These are phyloP conservation scores for Rhododendron henanense DNA, from an alignment of 148 eudicot species.

Conservation along the genomic window DNA sequence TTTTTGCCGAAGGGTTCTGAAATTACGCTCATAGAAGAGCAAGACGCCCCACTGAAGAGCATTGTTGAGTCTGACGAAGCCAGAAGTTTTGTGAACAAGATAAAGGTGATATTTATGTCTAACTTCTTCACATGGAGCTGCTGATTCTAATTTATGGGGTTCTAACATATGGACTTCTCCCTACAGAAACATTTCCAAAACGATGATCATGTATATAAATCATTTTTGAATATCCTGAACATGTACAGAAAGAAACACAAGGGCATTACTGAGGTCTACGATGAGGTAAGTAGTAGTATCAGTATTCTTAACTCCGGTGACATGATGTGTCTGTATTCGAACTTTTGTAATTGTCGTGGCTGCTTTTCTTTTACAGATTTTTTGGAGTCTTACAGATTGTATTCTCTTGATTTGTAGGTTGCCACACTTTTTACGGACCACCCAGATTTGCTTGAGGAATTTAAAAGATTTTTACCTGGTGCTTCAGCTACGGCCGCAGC, in stretches of 20 bases:
- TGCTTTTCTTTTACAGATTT: neutral
- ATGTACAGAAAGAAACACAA: slow-evolving; percentile 91
- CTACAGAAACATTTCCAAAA: slow-evolving; percentile 83
- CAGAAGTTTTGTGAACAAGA: slow-evolving; percentile 87
- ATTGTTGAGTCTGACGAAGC: slow-evolving; percentile 93
- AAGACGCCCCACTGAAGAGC: slow-evolving; percentile 68
- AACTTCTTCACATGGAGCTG: neutral
- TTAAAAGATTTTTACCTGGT: slow-evolving; percentile 86
- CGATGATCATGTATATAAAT: slow-evolving; percentile 88
- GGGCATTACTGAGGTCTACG: slow-evolving; percentile 78
- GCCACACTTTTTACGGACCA: slow-evolving; percentile 76
- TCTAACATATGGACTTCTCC: slow-evolving; percentile 4
- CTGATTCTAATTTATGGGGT: neutral
- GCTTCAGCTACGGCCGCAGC: slow-evolving; percentile 57
- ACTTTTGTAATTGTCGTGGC: neutral
- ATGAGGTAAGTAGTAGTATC: slow-evolving; percentile 49
- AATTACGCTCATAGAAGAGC: slow-evolving; percentile 66
- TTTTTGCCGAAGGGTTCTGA: slow-evolving; percentile 96
- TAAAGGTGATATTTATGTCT: slow-evolving; percentile 51
- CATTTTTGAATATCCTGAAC: slow-evolving; percentile 83
- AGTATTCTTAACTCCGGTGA: neutral
- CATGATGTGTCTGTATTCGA: neutral
- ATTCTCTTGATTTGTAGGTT: slow-evolving; percentile 36
- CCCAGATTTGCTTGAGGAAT: slow-evolving; percentile 83
- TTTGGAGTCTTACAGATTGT: neutral